Evolutionary conservation across 73 alveolate genomes (phyloP).

Genomic region (Breviolum minutum): DNA sequence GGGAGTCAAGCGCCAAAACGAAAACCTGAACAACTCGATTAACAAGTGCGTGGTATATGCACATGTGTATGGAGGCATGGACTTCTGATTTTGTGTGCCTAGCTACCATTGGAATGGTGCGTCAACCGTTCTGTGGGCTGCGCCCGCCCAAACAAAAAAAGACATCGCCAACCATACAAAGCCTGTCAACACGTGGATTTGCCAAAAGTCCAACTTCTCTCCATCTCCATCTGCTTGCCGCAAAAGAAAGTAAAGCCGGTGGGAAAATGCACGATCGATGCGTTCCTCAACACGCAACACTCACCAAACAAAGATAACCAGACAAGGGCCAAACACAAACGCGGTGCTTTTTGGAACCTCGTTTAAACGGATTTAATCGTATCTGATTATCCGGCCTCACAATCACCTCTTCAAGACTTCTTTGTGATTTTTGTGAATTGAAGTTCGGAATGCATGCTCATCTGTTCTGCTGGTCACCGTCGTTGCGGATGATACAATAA

Average conservation of each 20-base stretch:
- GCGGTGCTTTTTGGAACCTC: too few species aligned
- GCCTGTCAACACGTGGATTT: background rate
- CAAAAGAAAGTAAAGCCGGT: slow-evolving; percentile 64
- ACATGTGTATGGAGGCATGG: too few species aligned
- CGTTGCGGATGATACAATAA: too few species aligned
- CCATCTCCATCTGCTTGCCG: slow-evolving; percentile 32
- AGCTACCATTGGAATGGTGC: too few species aligned
- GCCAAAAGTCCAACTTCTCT: slow-evolving; percentile 48
- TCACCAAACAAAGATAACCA: background rate
- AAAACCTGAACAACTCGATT: too few species aligned
- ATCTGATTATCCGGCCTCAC: background rate
- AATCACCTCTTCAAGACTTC: background rate
- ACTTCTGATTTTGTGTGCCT: too few species aligned
- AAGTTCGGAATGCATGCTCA: background rate
- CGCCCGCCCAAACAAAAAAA: background rate
- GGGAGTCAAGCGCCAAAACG: too few species aligned
- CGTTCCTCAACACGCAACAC: slow-evolving; percentile 58
- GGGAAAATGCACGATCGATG: slow-evolving; percentile 66
- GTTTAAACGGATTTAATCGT: background rate
- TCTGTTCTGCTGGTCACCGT: background rate
- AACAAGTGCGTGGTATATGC: too few species aligned
- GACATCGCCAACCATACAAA: background rate
- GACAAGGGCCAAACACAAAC: background rate
- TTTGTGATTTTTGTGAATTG: background rate
- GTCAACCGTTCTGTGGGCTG: too few species aligned